Base-by-base conservation (phyloP, 139 green algal genomes). In the Penium margaritaceum region DNA sequence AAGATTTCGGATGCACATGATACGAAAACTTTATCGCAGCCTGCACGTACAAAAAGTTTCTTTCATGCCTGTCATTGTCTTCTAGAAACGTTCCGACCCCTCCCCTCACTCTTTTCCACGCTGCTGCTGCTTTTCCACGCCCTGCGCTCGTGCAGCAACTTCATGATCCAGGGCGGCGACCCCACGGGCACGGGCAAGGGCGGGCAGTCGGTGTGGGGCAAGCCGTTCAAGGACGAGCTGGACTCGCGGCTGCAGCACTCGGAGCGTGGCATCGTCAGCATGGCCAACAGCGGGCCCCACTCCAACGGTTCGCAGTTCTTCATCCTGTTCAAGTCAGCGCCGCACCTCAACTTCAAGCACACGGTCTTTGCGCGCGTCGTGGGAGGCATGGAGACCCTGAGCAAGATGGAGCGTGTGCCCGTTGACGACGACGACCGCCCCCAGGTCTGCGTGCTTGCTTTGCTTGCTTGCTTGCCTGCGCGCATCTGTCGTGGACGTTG, bases 371-470 rank as follows among this genome's bases (percentile, higher is more conserved):
- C 47, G 7, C n/a, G 7, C 0, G 68, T 75, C 36, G 66, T 43
- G 9, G 44, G 32, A 36, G 66, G 66, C 19, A 36, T 46, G 29
- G 36, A 74, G 17, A 81, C 84, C 32, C 76, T 98, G 46, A 84
- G 72, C 0, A 68, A 81, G 2, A 95, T 98, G 84, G 94, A 99
- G 84, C 72, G 67, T 19, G 79, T 95, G 19, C 39, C 83, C 0
- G 92, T 89, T 0, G 90, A 95, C 63, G 86, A 88, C 3, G 86
- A 93, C 7, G 94, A 98, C 85, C 33, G 87, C 32, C 92, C 93
- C 3, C 58, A 76, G 55, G 70, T 74, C 30, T 27, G 51, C 2
- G 29, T 27, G 27, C 47, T 5, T 3, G n/a, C 51, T 27, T 27
- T 24, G 0, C n/a, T 33, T 60, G 2, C n/a, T 24, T 9, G 17